Evolutionary conservation across 352 stramenopile species (phyloP).

Genomic region (Pythium sp.): DNA sequence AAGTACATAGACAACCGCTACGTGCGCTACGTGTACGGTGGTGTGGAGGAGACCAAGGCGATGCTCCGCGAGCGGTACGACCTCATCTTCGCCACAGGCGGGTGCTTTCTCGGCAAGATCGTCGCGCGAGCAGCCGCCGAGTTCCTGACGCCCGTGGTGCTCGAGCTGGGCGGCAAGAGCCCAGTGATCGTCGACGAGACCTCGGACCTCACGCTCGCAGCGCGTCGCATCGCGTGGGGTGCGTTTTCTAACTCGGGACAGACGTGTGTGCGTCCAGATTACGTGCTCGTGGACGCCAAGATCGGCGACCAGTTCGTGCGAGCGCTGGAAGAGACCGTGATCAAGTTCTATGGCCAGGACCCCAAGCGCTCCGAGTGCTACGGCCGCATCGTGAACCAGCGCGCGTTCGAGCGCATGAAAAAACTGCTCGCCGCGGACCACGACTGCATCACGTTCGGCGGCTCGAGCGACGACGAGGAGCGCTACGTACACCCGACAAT

Average conservation of each 20-base stretch:
- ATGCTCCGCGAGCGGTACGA: constrained; percentile 80
- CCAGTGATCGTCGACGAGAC: constrained; percentile 83
- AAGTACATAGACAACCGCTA: constrained; percentile 78
- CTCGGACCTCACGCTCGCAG: constrained; percentile 49
- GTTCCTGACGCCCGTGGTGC: constrained; percentile 89
- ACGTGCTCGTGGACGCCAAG: constrained; percentile 84
- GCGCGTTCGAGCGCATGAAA: constrained; percentile 12
- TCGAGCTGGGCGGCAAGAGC: constrained; percentile 95
- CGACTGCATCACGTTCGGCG: constrained; percentile 55
- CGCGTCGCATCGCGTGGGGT: constrained; percentile 76
- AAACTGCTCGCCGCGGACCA: constrained; percentile 57
- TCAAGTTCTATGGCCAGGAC: constrained; percentile 58
- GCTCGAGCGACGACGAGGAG: constrained; percentile 57
- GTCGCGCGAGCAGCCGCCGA: constrained; percentile 92
- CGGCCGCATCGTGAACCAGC: constrained; percentile 32
- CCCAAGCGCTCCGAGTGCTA: constrained; percentile 42
- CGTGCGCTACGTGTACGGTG: constrained; percentile 83
- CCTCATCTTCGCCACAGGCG: constrained; percentile 84
- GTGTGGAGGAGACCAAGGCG: constrained; percentile 74
- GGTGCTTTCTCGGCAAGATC: constrained; percentile 83
- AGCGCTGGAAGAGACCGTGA: constrained; percentile 34
- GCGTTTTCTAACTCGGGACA: constrained; percentile 92
- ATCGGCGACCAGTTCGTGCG: constrained; percentile 57
- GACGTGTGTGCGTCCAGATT: constrained; percentile 93
- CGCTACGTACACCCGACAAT: constrained; percentile 87